phyloP scores from a whole-genome alignment of 441 rosid genomes.

The Biscutella auriculata region DNA sequence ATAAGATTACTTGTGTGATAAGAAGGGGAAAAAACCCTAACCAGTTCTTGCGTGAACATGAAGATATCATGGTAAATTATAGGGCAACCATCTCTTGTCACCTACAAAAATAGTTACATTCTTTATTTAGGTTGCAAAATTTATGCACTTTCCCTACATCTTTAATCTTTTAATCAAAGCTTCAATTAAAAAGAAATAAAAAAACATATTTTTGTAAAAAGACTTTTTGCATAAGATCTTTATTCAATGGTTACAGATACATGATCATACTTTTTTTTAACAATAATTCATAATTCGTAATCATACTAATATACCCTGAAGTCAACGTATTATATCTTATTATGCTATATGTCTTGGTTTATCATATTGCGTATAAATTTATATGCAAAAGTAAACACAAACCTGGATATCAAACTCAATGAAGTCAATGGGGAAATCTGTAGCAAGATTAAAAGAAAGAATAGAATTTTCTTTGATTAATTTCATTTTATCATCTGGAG shows the following conservation, averaged over 20 bases:
- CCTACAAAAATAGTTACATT: constrained; percentile 34
- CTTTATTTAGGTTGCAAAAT: not conserved
- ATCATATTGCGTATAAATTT: no score
- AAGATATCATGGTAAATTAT: constrained; percentile 51
- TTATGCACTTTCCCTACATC: no score
- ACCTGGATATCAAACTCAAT: constrained; percentile 70
- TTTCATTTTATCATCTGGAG: constrained; percentile 32
- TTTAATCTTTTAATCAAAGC: no score
- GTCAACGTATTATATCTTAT: no score
- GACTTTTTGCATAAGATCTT: no score
- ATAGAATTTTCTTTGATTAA: constrained; percentile 47
- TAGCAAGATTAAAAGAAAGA: constrained; percentile 40
- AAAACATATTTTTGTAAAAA: no score
- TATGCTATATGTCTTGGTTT: no score
- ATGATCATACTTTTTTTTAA: no score
- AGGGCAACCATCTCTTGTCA: constrained; percentile 47
- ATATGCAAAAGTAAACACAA: not conserved
- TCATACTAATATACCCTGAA: no score
- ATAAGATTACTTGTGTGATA: not conserved
- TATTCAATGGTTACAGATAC: no score
- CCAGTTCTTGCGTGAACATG: constrained; percentile 34
- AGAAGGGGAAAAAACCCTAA: not conserved
- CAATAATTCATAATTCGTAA: no score
- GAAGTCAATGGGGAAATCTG: constrained; percentile 34
- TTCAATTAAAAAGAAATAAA: no score